These are phyloP conservation scores for Golubevia pallescens DNA, from an alignment of 1,284 basidiomycete species.

Conservation along the genomic window DNA sequence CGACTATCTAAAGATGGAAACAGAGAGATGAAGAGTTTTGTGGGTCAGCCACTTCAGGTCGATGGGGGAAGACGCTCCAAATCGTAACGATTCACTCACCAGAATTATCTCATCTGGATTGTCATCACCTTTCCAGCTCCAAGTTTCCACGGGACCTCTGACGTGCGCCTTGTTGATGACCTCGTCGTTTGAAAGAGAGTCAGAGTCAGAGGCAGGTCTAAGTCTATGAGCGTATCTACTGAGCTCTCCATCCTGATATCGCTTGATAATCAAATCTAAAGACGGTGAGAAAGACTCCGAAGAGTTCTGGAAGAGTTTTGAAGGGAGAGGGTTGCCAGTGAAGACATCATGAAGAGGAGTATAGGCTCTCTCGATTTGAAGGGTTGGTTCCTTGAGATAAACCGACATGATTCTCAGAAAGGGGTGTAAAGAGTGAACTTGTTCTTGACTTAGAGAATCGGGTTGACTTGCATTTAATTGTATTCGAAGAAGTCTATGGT, in stretches of 20 bases:
- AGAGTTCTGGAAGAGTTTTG: not conserved
- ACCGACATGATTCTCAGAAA: slow-evolving; percentile 6
- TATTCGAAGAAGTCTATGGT: too few relatives aligned
- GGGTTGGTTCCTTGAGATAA: slow-evolving; percentile 10
- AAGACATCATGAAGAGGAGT: slow-evolving; percentile 5
- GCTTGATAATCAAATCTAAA: slow-evolving; percentile 11
- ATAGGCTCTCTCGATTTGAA: slow-evolving; percentile 15
- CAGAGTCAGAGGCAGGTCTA: not conserved
- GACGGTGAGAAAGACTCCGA: not conserved
- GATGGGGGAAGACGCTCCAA: not conserved
- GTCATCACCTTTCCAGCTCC: slow-evolving; percentile 3
- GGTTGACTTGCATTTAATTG: too few relatives aligned
- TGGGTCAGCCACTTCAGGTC: not conserved
- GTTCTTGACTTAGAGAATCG: too few relatives aligned
- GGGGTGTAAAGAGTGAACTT: too few relatives aligned
- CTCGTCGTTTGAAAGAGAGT: not conserved
- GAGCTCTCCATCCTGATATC: slow-evolving; percentile 9
- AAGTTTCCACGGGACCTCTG: slow-evolving; percentile 10
- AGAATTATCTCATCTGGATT: slow-evolving; percentile 11
- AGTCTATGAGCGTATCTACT: not conserved
- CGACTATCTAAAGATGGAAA: slow-evolving; percentile 9
- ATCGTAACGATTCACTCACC: slow-evolving; percentile 4
- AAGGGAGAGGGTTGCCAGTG: not conserved
- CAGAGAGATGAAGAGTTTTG: not conserved
- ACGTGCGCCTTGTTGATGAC: not conserved